A percentile compares a stretch with the other conserved stretches of the same genome.
Evolutionary conservation across 2,329 filamentous ascomycete species (phyloP).

Genomic region (Aspergillus ibericus): DNA sequence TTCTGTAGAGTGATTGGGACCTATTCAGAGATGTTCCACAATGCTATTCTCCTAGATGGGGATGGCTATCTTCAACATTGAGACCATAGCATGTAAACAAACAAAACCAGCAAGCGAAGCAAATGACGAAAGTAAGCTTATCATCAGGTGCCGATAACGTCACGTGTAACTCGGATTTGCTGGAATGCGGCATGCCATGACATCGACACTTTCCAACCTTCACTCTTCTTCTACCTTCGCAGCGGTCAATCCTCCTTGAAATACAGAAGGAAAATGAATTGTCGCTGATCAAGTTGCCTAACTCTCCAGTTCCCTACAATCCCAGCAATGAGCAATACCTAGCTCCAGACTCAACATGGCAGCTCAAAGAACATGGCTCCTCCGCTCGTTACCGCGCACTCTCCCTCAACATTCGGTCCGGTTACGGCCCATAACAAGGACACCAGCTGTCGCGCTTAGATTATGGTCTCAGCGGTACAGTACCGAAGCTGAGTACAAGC

Average conservation of each 20-base stretch:
- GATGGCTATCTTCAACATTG: too few species aligned
- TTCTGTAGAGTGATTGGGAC: too few species aligned
- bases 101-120: not conserved
- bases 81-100: too few species aligned
- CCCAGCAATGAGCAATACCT: constrained; percentile 21
- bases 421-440: constrained; percentile 13
- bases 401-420: constrained; percentile 19
- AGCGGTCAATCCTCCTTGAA: not conserved
- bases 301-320: not conserved
- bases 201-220: not conserved
- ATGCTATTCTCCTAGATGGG: too few species aligned
- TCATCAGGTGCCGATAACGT: constrained; percentile 11
- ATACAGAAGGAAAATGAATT: constrained; percentile 1
- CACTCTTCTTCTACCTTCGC: not conserved
- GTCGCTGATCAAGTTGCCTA: not conserved
- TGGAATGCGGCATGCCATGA: constrained; percentile 4
- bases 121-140: not conserved
- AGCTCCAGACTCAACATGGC: constrained; percentile 19
- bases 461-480: constrained; percentile 25
- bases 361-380: constrained; percentile 21
- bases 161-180: constrained; percentile 4
- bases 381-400: constrained; percentile 16
- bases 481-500: constrained; percentile 14
- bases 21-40: too few species aligned
- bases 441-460: constrained; percentile 8